Evolutionary conservation across 345 rosid genomes (phyloP), one percentile per base, ranked within the genome.

Genomic region (Brassica rapa): DNA sequence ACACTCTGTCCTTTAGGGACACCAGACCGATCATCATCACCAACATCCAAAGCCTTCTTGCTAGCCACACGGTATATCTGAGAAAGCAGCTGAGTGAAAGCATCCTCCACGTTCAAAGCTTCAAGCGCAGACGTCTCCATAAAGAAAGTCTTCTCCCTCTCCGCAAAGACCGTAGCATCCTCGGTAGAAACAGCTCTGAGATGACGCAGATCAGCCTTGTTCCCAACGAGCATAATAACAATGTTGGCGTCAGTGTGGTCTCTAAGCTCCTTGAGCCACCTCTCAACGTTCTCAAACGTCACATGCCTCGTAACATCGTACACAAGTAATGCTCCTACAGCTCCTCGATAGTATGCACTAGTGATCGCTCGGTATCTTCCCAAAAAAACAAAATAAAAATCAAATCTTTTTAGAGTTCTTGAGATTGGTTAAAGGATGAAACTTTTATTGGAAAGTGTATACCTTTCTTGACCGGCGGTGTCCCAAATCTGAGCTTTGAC

Each of bases 351-450:
- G 59, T 53, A 53, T 15, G 59, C 59, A 6, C 59, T 53, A 5
- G 59, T 53, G 59, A 53, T 53, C 9, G 59, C 59, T 53, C 59
- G 59, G 59, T 53, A 53, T 53, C 59, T 53, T 53, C 59, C 59
- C 59, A 46, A 53, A 15, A 53, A 4, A 51, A 53, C 59, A 46
- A 53, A 15, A 53, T 3, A 51, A 53, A 6, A 53, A 15, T 53
- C 59, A 16, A 53, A 53, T 49, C 56, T 49, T 46, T 49, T 46
- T 11, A 39, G n/a, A 10, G 4, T 43, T 12, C 1, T 4, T 3
- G 14, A 41, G 14, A 49, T 4, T 49, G 7, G 5, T 27, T 27
- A 49, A 49, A 49, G 19, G 19, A 49, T 4, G 19, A n/a, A 49
- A 11, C 53, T 43, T n/a, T 46, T 12, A 4, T 5, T 49, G 2